These are phyloP conservation scores for Ceratocystiopsis sp. DNA, from an alignment of 2,329 filamentous ascomycete genomes.

Conservation along the genomic window DNA sequence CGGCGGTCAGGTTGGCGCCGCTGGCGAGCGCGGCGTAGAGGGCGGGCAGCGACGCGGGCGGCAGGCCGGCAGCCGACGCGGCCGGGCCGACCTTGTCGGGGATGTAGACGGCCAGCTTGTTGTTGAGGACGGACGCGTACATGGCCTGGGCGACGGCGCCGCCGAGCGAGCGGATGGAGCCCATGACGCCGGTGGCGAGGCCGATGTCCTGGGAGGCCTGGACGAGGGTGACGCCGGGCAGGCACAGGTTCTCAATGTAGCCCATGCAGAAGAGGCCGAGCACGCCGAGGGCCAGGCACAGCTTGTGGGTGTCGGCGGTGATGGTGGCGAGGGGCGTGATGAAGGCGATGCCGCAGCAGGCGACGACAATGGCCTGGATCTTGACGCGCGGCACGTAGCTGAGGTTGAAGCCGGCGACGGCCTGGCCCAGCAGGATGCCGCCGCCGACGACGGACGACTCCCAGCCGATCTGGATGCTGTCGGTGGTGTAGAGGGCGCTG, in stretches of 20 bases:
- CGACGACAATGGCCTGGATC: conserved; percentile 17
- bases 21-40: conserved; percentile 18
- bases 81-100: conserved; percentile 18
- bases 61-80: conserved; percentile 19
- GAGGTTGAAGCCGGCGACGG: conserved; percentile 18
- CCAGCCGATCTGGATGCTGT: conserved; percentile 22
- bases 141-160: conserved; percentile 21
- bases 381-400: conserved; percentile 21
- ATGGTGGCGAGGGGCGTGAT: conserved; percentile 17
- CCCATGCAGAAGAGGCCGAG: conserved; percentile 18
- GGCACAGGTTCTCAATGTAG: conserved; percentile 20
- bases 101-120: conserved; percentile 18
- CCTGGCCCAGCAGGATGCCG: conserved; percentile 23
- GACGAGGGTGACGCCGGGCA: conserved; percentile 26
- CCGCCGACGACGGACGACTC: conserved; percentile 24
- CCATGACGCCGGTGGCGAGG: conserved; percentile 25
- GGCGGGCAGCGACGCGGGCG: conserved; percentile 14
- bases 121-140: conserved; percentile 20
- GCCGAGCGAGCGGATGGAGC: conserved; percentile 26
- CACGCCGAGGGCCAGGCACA: conserved; percentile 17
- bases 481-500: conserved; percentile 21
- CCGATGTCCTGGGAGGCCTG: conserved; percentile 30
- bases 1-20: conserved; percentile 14
- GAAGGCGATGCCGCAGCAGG: conserved; percentile 16
- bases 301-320: conserved; percentile 13